phyloP scores from a whole-genome alignment of 768 basidiomycete species.

The Podaxis sp. region DNA sequence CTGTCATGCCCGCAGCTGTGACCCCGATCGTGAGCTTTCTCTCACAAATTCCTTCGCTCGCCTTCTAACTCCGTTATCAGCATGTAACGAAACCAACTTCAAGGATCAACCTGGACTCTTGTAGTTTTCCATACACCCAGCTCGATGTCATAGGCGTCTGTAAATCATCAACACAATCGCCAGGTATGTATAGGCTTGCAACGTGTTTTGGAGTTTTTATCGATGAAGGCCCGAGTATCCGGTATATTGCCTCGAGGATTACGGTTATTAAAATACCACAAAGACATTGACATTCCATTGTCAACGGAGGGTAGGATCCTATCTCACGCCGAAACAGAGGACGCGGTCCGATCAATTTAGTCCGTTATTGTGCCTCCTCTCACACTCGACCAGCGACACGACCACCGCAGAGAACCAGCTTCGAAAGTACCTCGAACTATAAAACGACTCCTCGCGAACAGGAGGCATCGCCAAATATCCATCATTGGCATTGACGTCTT shows the following conservation, averaged over 20 bases:
- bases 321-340: slow-evolving; percentile 15
- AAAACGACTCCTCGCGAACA: background rate
- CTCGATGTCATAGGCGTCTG: background rate
- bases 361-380: slow-evolving; percentile 1
- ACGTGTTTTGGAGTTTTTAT: background rate
- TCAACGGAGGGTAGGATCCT: slow-evolving; percentile 10
- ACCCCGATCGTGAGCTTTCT: slow-evolving; percentile 2
- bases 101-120: background rate
- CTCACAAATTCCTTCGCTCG: background rate
- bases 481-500: background rate
- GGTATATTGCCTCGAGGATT: background rate
- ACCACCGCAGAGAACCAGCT: background rate
- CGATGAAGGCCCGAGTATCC: background rate
- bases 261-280: background rate
- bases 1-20: background rate
- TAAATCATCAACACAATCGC: background rate
- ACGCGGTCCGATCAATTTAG: slow-evolving; percentile 9
- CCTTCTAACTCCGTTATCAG: slow-evolving; percentile 16
- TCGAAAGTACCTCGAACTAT: too few relatives aligned
- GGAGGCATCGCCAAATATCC: background rate
- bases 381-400: background rate
- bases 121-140: too few relatives aligned
- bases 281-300: slow-evolving; percentile 10
- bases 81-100: background rate
- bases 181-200: background rate